Percentiles rank a stretch among this genome's conserved stretches.
Conservation (phyloP, 2,329 filamentous ascomycete species). For the Talaromyces sp. region DNA sequence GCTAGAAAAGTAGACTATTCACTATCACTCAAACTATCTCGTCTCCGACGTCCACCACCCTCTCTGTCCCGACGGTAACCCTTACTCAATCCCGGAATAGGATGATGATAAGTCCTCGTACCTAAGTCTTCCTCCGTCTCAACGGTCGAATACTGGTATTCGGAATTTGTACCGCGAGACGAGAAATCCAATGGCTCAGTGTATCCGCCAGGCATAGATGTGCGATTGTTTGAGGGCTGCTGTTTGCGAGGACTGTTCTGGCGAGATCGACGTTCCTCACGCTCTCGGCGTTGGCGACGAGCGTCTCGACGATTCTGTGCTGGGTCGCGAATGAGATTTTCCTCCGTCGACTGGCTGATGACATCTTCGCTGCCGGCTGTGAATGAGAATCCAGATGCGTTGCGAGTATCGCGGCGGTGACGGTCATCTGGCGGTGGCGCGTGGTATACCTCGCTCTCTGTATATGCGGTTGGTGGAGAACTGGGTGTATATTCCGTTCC, state of each 20-base stretch:
- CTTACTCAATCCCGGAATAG: conserved; percentile 53
- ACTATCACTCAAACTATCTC: conserved; percentile 55
- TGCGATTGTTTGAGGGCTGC: conserved; percentile 28
- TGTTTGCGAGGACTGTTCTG: conserved; percentile 31
- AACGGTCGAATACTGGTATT: conserved; percentile 42
- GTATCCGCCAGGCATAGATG: conserved; percentile 39
- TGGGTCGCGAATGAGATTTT: conserved; percentile 23
- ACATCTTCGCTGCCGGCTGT: conserved; percentile 47
- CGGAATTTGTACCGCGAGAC: conserved; percentile 34
- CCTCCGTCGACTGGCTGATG: conserved; percentile 38
- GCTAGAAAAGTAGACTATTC: conserved; percentile 28
- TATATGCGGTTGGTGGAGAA: conserved; percentile 53
- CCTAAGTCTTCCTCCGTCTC: conserved; percentile 37
- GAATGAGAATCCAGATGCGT: conserved; percentile 47
- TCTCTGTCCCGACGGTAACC: conserved; percentile 38
- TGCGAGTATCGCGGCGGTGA: conserved; percentile 23
- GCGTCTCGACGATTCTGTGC: conserved; percentile 31
- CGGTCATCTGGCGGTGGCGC: conserved; percentile 18
- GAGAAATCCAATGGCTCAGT: conserved; percentile 45
- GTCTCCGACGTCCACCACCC: conserved; percentile 38
- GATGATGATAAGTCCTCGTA: conserved; percentile 56
- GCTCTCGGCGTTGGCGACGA: conserved; percentile 15
- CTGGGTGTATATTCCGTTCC: conserved; percentile 68
- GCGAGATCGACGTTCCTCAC: conserved; percentile 16
- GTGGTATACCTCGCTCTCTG: conserved; percentile 38